Base-by-base conservation (phyloP, 148 eudicot species). In the Diospyros kaki region DNA sequence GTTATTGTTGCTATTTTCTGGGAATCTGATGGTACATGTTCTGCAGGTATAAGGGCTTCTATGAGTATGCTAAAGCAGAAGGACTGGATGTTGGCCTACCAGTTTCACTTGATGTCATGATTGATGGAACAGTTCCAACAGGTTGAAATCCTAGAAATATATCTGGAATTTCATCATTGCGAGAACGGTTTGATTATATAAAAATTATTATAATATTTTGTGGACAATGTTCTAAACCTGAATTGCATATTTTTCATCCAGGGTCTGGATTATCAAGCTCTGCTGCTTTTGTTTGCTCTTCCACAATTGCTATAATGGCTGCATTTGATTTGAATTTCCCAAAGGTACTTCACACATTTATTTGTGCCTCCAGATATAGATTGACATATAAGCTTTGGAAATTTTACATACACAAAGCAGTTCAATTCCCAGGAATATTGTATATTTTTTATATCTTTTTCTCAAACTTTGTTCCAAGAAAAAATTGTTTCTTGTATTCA, bases 261-360 rank as follows among this genome's bases (percentile, higher is more conserved):
- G 98, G 98, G 65, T 95, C 99, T 77, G 99, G 99, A 68, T 77
- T 95, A 64, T 95, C 99, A 59, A 95, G 99, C 80, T 95, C 99
- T 59, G 90, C 99, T 15, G 99, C 99, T 63, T 87, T 95, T 83
- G 99, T 95, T 77, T 95, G 99, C 83, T 93, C 98, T 65, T 86
- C 99, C 9, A 93, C 98, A 17, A 95, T 95, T 62, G 97, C 91
- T 54, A 86, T 95, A 83, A 93, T 95, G 96, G 97, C 91, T 76
- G 90, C 90, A n/a, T 81, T 83, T 73, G 94, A 86, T 44, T 85
- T 82, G 72, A 88, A 79, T 81, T 79, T 93, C 40, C 90, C 97
- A 6, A 95, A 95, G 98, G 98, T 92, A 83, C 45, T 2, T 9
- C 39, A 4, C 5, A 1, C 51, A 4, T 60, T 50, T 46, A 13